Percentiles rank a stretch among this genome's conserved stretches.
Conservation (phyloP, 768 basidiomycete species). For the Hemileccinum rubropunctum region DNA sequence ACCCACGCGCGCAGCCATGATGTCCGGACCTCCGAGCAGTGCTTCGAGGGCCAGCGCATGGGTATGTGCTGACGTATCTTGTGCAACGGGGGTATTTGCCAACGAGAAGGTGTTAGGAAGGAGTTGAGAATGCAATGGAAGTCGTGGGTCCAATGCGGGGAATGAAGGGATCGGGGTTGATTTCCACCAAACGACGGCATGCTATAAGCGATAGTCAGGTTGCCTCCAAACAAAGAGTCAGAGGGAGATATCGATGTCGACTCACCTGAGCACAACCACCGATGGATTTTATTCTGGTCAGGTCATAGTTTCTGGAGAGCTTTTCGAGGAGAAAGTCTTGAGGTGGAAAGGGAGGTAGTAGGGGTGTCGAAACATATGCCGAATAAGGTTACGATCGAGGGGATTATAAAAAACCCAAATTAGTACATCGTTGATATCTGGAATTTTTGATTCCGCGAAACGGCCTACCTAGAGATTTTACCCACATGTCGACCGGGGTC, state of each 20-base stretch:
- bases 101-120: conserved; percentile 64
- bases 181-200: conserved; percentile 87
- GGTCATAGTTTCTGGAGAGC: conserved; percentile 64
- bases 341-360: no score
- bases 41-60: conserved; percentile 76
- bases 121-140: conserved; percentile 70
- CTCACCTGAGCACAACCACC: conserved; percentile 78
- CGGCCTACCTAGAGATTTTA: conserved; percentile 69
- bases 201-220: conserved; percentile 32
- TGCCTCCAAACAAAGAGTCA: neutral
- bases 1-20: conserved; percentile 74
- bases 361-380: conserved; percentile 19
- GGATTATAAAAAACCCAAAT: conserved; percentile 33
- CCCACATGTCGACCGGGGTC: conserved; percentile 90
- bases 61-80: conserved; percentile 78
- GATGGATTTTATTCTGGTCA: conserved; percentile 69
- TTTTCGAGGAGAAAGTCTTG: conserved; percentile 76
- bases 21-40: conserved; percentile 73
- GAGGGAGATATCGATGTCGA: conserved; percentile 5
- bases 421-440: conserved; percentile 35
- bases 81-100: conserved; percentile 70
- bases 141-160: conserved; percentile 67
- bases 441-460: conserved; percentile 62
- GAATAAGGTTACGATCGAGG: conserved; percentile 32
- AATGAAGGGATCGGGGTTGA: conserved; percentile 70